Conservation (phyloP, 345 rosid species). For the Erodium maritimum region DNA sequence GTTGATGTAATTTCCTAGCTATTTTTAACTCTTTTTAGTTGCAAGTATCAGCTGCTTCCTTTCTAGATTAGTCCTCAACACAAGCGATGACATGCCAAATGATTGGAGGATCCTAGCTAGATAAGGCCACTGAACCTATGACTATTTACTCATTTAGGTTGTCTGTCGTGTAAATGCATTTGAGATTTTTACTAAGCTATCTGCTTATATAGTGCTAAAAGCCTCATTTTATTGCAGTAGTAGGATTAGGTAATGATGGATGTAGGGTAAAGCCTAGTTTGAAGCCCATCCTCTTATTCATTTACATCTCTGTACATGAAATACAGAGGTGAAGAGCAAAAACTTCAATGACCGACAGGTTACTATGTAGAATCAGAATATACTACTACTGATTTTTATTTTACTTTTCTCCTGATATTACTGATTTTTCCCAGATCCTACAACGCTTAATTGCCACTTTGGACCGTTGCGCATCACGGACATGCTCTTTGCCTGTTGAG, state of each 20-base stretch:
- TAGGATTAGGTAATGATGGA: no score
- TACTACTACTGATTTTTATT: background rate
- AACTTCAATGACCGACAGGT: background rate
- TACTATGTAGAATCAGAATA: background rate
- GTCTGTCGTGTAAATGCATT: background rate
- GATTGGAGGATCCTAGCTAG: background rate
- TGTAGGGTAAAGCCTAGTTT: no score
- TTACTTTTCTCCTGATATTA: background rate
- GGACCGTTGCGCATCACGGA: constrained; percentile 95
- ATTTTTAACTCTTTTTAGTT: background rate
- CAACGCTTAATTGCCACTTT: constrained; percentile 70
- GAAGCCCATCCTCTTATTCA: no score
- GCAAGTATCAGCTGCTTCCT: background rate
- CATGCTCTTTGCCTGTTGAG: constrained; percentile 83
- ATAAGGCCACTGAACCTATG: background rate
- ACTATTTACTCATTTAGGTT: background rate
- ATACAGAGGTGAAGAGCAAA: no score
- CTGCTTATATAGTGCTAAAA: no score
- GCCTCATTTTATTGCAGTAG: no score
- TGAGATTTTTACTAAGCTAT: no score
- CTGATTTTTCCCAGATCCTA: constrained; percentile 37
- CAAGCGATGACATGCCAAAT: background rate
- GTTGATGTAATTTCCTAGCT: constrained; percentile 38
- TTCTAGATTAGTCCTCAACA: background rate
- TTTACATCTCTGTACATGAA: no score